Conservation (phyloP, 495 filamentous ascomycete species). For the Trichocladium uniseriatum region DNA sequence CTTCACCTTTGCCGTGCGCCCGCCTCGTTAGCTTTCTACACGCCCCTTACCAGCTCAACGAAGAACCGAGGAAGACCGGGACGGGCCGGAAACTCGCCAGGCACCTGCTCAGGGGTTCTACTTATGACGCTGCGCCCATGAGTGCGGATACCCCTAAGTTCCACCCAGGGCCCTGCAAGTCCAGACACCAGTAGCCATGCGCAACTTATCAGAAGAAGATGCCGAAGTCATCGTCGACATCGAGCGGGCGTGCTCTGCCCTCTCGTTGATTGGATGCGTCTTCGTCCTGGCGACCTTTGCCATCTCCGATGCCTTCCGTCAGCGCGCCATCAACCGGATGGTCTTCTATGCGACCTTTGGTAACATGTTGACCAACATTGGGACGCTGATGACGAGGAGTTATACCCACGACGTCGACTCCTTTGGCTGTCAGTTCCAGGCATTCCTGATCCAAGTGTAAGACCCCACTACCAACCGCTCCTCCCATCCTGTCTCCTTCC, state of each 20-base stretch:
- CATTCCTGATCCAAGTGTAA: constrained; percentile 63
- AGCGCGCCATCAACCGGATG: constrained; percentile 74
- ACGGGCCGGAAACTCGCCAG: background rate
- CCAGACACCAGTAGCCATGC: constrained; percentile 2
- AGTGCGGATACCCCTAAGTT: constrained; percentile 5
- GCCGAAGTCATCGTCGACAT: constrained; percentile 27
- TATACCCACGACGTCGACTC: constrained; percentile 40
- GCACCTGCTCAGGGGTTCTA: background rate
- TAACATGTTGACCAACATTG: constrained; percentile 73
- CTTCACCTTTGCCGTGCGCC: background rate
- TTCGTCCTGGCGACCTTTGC: constrained; percentile 70
- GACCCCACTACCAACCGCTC: constrained; percentile 19
- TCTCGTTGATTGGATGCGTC: constrained; percentile 63
- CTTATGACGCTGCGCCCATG: constrained; percentile 9
- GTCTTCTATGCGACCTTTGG: constrained; percentile 81
- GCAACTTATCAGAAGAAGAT: constrained; percentile 5
- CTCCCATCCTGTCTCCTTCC: background rate
- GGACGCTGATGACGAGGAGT: constrained; percentile 61
- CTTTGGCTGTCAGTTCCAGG: constrained; percentile 65
- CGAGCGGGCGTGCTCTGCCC: constrained; percentile 56
- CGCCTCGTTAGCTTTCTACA: background rate
- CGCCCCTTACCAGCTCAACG: background rate
- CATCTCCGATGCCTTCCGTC: constrained; percentile 52
- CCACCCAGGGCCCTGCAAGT: background rate
- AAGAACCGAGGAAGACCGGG: background rate